A percentile compares a stretch with the other conserved stretches of the same genome.
Evolutionary conservation across 345 rosid genomes (phyloP).

Genomic region (Eucalyptus shirleyi): DNA sequence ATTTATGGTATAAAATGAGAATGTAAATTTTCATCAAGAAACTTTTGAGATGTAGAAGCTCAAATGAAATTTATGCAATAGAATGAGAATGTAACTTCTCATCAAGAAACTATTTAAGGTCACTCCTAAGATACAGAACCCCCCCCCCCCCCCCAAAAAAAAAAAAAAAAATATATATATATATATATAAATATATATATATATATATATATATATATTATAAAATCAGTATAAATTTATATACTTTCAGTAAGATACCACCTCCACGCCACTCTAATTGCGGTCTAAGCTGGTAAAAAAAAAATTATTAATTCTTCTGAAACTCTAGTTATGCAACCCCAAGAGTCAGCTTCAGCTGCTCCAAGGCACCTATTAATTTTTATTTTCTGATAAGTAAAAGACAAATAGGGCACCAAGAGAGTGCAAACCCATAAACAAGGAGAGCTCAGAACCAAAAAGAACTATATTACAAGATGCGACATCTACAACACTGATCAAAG

Average conservation of each 20-base stretch:
- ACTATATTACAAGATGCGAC: not conserved
- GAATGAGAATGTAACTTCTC: not conserved
- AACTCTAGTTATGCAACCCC: not conserved
- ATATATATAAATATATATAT: too few species aligned
- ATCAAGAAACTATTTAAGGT: not conserved
- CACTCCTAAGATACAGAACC: not conserved
- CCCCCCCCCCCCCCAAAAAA: fast-evolving
- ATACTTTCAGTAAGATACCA: not conserved
- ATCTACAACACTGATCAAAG: not conserved
- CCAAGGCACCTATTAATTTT: not conserved
- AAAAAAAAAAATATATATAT: not conserved
- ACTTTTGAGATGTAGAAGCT: not conserved
- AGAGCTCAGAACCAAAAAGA: not conserved
- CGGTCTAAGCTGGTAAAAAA: not conserved
- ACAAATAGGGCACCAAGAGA: not conserved
- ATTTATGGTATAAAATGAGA: not conserved
- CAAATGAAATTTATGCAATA: not conserved
- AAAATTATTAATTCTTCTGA: not conserved
- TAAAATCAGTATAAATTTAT: not conserved
- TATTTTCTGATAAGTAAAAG: not conserved
- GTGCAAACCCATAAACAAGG: not conserved
- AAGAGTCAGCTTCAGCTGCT: not conserved
- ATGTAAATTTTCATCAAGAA: not conserved
- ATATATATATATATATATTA: too few species aligned
- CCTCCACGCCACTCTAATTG: not conserved